Evolutionary conservation across 1,284 basidiomycete genomes (phyloP).

Genomic region (Laetiporus sulphureus): DNA sequence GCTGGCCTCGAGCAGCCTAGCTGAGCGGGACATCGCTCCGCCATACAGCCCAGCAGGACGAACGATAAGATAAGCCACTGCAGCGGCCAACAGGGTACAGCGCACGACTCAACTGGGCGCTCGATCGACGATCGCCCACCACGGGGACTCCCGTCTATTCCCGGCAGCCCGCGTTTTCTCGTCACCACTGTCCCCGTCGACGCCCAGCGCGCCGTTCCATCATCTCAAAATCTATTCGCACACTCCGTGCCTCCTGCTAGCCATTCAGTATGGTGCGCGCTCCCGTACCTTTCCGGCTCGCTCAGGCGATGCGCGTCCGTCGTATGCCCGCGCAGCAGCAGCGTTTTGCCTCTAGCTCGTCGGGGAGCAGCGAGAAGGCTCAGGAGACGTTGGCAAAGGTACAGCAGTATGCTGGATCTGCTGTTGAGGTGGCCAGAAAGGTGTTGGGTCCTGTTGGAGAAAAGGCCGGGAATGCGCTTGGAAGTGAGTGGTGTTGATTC

Average conservation of each 20-base stretch:
- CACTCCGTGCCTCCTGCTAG: neutral
- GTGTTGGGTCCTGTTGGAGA: conserved; percentile 55
- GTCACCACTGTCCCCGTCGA: conserved; percentile 6
- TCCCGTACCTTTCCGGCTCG: conserved; percentile 19
- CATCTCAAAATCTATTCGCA: neutral
- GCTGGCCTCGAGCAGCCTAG: neutral
- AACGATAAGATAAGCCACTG: neutral
- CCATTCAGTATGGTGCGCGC: conserved; percentile 19
- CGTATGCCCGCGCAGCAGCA: conserved; percentile 18
- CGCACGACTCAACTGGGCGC: too few species aligned
- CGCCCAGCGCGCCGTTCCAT: neutral
- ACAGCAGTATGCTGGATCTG: conserved; percentile 50
- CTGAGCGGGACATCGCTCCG: neutral
- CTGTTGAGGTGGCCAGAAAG: conserved; percentile 47
- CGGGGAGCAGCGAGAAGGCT: conserved; percentile 28
- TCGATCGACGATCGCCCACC: neutral
- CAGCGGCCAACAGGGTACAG: too few species aligned
- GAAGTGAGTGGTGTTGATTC: conserved; percentile 41
- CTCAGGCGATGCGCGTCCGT: conserved; percentile 23
- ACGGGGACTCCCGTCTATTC: too few species aligned
- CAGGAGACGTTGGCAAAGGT: conserved; percentile 55
- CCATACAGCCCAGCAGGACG: neutral
- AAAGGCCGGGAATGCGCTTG: conserved; percentile 52
- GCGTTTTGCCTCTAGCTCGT: conserved; percentile 24
- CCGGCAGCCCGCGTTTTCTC: conserved; percentile 4